These are phyloP conservation scores for Ophiobolus disseminans DNA, from an alignment of 2,329 filamentous ascomycete genomes.

Conservation along the genomic window DNA sequence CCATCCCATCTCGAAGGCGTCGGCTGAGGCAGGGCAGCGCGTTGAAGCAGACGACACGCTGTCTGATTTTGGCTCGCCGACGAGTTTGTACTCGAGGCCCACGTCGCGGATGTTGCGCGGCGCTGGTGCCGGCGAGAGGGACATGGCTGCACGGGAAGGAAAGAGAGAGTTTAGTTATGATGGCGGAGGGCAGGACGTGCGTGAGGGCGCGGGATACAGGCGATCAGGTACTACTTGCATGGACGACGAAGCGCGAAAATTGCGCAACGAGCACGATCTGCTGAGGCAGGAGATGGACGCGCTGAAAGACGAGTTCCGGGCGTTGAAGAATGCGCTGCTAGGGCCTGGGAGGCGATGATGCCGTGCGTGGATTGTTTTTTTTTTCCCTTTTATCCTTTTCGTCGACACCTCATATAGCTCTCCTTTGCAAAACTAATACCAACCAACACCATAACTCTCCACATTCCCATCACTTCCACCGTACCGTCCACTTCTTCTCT, in stretches of 20 bases:
- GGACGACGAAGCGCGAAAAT: conserved; percentile 1
- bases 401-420: not conserved
- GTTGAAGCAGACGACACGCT: not conserved
- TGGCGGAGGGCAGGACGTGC: not conserved
- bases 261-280: conserved; percentile 15
- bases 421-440: not conserved
- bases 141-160: too few species aligned
- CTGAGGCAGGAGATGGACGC: conserved; percentile 22
- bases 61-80: not conserved
- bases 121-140: not conserved
- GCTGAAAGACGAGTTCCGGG: conserved; percentile 25
- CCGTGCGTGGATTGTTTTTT: not conserved
- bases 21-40: too few species aligned
- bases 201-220: not conserved
- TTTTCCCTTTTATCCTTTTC: not conserved
- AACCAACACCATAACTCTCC: not conserved
- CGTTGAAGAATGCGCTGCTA: conserved; percentile 23
- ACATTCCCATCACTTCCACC: conserved; percentile 9
- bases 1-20: too few species aligned
- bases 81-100: not conserved
- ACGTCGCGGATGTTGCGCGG: not conserved
- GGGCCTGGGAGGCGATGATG: conserved; percentile 5
- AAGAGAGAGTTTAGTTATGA: too few species aligned
- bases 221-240: not conserved
- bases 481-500: conserved; percentile 9